A percentile compares a stretch with the other conserved stretches of the same genome.
Evolutionary conservation across 805 yeast species (phyloP).

Genomic region (Saccharomycopsis fermentans): DNA sequence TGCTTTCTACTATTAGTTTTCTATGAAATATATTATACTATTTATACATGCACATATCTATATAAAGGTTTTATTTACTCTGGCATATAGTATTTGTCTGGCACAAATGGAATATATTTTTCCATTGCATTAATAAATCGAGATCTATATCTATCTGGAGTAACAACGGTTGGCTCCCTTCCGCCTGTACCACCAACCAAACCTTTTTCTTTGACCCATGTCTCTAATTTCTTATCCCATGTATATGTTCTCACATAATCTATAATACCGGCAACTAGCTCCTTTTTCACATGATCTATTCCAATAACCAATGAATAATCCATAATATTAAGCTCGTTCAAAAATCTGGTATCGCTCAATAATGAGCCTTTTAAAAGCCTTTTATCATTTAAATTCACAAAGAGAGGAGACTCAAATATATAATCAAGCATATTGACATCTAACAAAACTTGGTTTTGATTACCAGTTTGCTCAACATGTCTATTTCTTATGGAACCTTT

Average conservation of each 20-base stretch:
- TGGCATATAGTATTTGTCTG: constrained; percentile 26
- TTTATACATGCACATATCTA: not conserved
- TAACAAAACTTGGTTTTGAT: constrained; percentile 82
- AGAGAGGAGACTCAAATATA: constrained; percentile 90
- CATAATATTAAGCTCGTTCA: constrained; percentile 97
- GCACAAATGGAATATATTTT: constrained; percentile 86
- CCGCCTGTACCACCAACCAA: constrained; percentile 71
- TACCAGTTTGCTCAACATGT: constrained; percentile 93
- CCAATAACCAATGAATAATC: constrained; percentile 95
- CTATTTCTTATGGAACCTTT: constrained; percentile 98
- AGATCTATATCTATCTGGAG: constrained; percentile 91
- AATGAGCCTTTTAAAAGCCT: constrained; percentile 75
- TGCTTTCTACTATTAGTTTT: not conserved
- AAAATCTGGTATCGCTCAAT: constrained; percentile 89
- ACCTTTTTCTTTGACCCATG: constrained; percentile 96
- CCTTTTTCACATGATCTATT: constrained; percentile 51
- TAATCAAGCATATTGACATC: constrained; percentile 99
- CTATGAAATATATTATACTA: not conserved
- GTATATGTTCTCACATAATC: constrained; percentile 93
- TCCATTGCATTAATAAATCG: constrained; percentile 98
- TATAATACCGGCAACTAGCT: constrained; percentile 85
- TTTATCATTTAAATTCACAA: constrained; percentile 87
- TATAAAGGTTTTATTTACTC: not conserved
- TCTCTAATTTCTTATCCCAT: constrained; percentile 96
- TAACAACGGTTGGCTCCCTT: constrained; percentile 92